Evolutionary conservation across 345 rosid species (phyloP).

Genomic region (Microcos paniculata): DNA sequence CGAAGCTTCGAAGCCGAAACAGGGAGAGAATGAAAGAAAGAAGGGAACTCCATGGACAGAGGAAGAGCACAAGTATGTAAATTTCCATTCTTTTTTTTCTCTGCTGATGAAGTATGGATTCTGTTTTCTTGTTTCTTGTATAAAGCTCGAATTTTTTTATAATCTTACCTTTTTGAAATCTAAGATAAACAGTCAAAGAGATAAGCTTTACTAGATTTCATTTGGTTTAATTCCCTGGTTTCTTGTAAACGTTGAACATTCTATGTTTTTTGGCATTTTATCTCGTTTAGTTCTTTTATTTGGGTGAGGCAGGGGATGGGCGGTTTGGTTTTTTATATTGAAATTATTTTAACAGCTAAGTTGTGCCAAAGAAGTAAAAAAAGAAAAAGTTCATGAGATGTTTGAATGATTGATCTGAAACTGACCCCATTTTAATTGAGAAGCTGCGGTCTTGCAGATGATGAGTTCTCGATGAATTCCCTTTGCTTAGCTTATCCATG

Average conservation of each 20-base stretch:
- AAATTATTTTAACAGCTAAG: neutral
- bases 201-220: too few species aligned
- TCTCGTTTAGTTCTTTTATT: slow-evolving; percentile 19
- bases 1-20: slow-evolving; percentile 18
- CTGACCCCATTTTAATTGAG: too few species aligned
- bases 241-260: too few species aligned
- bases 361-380: neutral
- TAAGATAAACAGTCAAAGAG: too few species aligned
- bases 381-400: neutral
- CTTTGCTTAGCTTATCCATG: too few species aligned
- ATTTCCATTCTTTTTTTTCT: neutral
- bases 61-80: slow-evolving; percentile 50
- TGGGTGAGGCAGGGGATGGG: slow-evolving; percentile 5
- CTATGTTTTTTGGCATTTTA: neutral
- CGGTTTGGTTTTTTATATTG: neutral
- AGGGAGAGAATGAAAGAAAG: slow-evolving; percentile 52
- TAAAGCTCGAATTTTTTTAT: too few species aligned
- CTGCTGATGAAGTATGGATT: neutral
- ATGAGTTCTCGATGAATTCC: too few species aligned
- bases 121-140: too few species aligned
- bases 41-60: slow-evolving; percentile 79
- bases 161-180: too few species aligned
- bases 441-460: too few species aligned
- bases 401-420: neutral
- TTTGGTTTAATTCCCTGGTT: too few species aligned